Evolutionary conservation across 2,329 filamentous ascomycete species (phyloP).

Genomic region (Aspergillus oerlinghausenensis): DNA sequence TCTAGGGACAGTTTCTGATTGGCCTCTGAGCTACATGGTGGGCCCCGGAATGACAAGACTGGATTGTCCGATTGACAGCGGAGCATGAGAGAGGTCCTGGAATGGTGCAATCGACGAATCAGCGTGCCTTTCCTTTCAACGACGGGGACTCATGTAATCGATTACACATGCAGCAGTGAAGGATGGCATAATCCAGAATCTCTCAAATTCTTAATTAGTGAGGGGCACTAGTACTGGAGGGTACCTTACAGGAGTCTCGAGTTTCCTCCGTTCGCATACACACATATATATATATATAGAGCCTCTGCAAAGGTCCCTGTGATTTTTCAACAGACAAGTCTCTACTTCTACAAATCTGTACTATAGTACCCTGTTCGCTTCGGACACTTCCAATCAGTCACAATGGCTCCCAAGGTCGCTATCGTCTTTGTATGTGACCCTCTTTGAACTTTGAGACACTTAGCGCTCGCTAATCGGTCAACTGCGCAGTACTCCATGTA

Average conservation of each 20-base stretch:
- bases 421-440: conserved; percentile 71
- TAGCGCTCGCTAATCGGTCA: conserved; percentile 5
- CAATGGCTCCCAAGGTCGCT: conserved; percentile 85
- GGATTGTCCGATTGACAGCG: neutral
- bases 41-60: neutral
- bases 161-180: neutral
- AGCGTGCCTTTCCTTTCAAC: neutral
- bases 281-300: neutral
- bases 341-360: neutral
- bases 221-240: neutral
- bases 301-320: neutral
- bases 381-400: conserved; percentile 27
- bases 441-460: conserved; percentile 8
- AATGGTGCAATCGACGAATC: neutral
- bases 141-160: neutral
- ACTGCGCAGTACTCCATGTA: conserved; percentile 77
- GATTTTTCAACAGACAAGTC: neutral
- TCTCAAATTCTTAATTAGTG: neutral
- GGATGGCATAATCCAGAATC: neutral
- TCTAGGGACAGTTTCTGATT: neutral
- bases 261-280: neutral
- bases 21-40: neutral
- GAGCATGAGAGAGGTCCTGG: neutral
- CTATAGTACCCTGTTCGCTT: conserved; percentile 1
- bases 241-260: neutral